phyloP scores from a whole-genome alignment of 2,329 filamentous ascomycete species.

The Fusarium virguliforme region DNA sequence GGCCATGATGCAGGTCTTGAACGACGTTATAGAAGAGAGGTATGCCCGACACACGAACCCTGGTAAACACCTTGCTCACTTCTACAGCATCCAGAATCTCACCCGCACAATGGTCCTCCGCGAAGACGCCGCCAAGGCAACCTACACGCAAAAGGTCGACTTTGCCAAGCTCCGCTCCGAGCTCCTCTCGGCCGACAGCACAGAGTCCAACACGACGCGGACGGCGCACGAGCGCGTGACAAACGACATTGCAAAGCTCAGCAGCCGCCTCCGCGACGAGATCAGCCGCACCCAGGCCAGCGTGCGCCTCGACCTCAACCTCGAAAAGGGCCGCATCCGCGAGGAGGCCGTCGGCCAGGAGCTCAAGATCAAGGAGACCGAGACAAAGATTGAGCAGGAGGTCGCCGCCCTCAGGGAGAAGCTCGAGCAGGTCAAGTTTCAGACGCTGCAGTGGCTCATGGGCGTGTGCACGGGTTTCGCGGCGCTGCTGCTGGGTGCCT shows the following conservation, averaged over 20 bases:
- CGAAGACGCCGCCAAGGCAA: slow-evolving; percentile 89
- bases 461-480: slow-evolving; percentile 81
- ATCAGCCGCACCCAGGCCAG: slow-evolving; percentile 94
- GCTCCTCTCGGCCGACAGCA: slow-evolving; percentile 91
- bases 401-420: slow-evolving; percentile 91
- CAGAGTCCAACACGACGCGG: slow-evolving; percentile 89
- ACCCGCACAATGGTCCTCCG: slow-evolving; percentile 98
- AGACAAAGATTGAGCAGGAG: slow-evolving; percentile 98
- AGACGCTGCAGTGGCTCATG: slow-evolving; percentile 98
- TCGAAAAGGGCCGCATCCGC: slow-evolving; percentile 96
- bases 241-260: slow-evolving; percentile 95
- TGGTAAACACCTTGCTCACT: slow-evolving; percentile 15
- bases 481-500: slow-evolving; percentile 78
- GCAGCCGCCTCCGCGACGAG: slow-evolving; percentile 90
- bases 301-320: slow-evolving; percentile 91
- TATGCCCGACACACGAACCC: slow-evolving; percentile 49
- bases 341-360: slow-evolving; percentile 98
- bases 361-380: slow-evolving; percentile 98
- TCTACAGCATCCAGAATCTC: slow-evolving; percentile 88
- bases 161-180: slow-evolving; percentile 98
- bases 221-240: slow-evolving; percentile 92
- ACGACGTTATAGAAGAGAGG: slow-evolving; percentile 97
- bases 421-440: slow-evolving; percentile 97
- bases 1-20: slow-evolving; percentile 98
- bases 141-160: slow-evolving; percentile 92